Conservation (phyloP, 306 rosid genomes). For the Prunus kanzakura region DNA sequence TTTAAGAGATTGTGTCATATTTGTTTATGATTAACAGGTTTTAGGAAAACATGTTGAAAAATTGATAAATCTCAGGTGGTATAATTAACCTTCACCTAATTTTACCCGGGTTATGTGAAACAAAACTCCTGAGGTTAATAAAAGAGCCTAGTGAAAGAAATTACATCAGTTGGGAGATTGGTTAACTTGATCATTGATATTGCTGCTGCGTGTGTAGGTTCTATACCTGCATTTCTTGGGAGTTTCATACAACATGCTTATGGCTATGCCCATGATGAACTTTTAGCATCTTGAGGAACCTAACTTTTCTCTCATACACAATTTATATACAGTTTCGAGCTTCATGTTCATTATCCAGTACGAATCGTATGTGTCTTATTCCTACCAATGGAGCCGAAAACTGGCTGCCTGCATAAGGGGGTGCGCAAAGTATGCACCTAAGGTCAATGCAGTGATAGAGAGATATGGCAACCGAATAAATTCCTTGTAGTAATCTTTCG, state of each 20-base stretch:
- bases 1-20: no score
- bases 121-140: no score
- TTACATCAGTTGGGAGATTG: no score
- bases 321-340: neutral
- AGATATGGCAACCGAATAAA: conserved; percentile 82
- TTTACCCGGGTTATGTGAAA: no score
- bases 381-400: conserved; percentile 84
- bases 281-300: neutral
- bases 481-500: conserved; percentile 81
- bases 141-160: no score
- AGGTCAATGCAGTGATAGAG: conserved; percentile 61
- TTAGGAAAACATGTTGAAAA: no score
- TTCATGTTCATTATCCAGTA: neutral
- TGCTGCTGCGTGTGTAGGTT: no score
- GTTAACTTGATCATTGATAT: no score
- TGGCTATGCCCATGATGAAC: neutral
- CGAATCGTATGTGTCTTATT: neutral
- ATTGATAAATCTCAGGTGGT: no score
- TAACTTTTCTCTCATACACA: neutral
- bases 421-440: conserved; percentile 89
- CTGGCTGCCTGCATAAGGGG: conserved; percentile 88
- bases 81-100: no score
- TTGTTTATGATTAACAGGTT: no score
- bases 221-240: neutral
- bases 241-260: neutral